phyloP scores from a whole-genome alignment of 768 basidiomycete genomes.

The Podaxis sp. region DNA sequence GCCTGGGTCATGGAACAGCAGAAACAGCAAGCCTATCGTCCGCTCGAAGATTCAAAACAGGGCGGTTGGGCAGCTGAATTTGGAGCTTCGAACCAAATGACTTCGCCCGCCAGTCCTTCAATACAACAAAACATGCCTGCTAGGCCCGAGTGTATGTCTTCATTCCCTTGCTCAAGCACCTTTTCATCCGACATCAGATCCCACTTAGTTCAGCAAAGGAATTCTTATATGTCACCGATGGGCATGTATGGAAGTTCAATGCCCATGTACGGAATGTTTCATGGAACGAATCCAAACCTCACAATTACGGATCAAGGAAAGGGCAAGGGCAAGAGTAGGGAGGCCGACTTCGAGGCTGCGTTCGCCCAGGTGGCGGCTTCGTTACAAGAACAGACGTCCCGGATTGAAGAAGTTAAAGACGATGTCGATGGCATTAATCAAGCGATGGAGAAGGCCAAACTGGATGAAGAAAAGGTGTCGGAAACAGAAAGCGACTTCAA shows the following conservation, averaged over 20 bases:
- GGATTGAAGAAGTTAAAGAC: conserved; percentile 42
- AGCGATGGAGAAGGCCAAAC: conserved; percentile 31
- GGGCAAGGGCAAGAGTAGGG: conserved; percentile 78
- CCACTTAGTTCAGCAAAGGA: conserved; percentile 37
- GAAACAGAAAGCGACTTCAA: conserved; percentile 42
- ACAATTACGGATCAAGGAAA: conserved; percentile 35
- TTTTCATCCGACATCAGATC: neutral
- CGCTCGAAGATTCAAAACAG: conserved; percentile 32
- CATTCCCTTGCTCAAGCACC: neutral
- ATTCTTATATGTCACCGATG: conserved; percentile 35
- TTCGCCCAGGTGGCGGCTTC: conserved; percentile 68
- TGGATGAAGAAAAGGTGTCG: conserved; percentile 29
- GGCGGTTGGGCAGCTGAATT: conserved; percentile 64
- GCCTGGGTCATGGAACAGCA: conserved; percentile 55
- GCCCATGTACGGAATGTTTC: conserved; percentile 37
- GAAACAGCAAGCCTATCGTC: conserved; percentile 30
- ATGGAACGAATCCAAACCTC: conserved; percentile 26
- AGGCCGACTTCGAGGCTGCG: conserved; percentile 83
- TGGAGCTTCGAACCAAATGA: conserved; percentile 25
- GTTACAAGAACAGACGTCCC: conserved; percentile 28
- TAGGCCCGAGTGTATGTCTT: conserved; percentile 38
- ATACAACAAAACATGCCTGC: conserved; percentile 32
- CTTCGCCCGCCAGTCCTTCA: conserved; percentile 21
- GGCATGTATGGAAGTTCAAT: conserved; percentile 36
- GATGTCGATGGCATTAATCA: conserved; percentile 49